Base-by-base conservation (phyloP, 106 monocot genomes). In the Narthecium ossifragum region DNA sequence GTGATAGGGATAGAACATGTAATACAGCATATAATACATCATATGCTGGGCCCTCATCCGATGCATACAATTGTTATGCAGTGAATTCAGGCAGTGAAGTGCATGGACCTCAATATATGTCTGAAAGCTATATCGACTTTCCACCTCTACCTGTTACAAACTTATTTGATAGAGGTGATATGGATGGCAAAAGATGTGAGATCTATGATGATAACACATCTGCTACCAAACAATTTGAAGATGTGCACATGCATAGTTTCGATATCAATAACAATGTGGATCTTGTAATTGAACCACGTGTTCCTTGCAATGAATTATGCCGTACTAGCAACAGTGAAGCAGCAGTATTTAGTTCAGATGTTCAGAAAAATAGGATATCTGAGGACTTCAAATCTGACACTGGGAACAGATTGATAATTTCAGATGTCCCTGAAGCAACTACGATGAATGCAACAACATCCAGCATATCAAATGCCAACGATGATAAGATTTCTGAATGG, bases 401-500 rank as follows among this genome's bases (percentile, higher is more conserved):
- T 21, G 52, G 60, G 18, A 76, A 57, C 51, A 63, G 46, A 38
- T 8, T 81, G 61, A 74, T 64, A 32, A 69, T 81, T 59, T 74
- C 73, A 38, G 78, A 88, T 74, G 70, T 51, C 46, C 80, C 73
- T 45, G 73, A 59, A 41, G 65, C 43, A 73, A 66, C 53, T 34
- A 68, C 36, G 27, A 34, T 60, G 26, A 54, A 63, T 27, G 46
- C 32, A 70, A 75, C 76, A 17, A 43, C 64, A 62, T 71, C 82
- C 7, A 72, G 46, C 60, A 60, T 61, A 62, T 51, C 64, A 9
- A 59, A 63, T 59, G 59, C 52, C 2, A 60, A 37, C 32, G 81
- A 79, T 50, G 84, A 87, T 24, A 69, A 73, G 59, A 84, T 87
- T 61, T 98, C 96, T 66, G 96, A 91, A 66, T 98, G 96, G 96